Conservation (phyloP, 352 stramenopile genomes). For the Pythium phragmiticola region DNA sequence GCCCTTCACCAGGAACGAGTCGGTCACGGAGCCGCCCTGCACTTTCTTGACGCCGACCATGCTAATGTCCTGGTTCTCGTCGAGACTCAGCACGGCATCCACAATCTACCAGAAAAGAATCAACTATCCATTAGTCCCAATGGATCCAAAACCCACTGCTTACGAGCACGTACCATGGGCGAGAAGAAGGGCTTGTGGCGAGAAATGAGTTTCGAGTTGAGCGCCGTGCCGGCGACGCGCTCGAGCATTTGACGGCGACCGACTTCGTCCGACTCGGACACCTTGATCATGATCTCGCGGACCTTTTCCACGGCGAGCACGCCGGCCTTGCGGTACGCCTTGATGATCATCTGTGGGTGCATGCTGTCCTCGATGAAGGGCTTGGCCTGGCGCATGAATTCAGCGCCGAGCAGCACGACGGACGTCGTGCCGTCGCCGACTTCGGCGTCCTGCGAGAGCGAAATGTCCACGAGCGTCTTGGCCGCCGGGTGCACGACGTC, state of each 20-base stretch:
- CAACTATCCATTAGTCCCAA: neutral
- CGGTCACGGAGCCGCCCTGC: slow-evolving; percentile 95
- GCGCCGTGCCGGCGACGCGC: slow-evolving; percentile 90
- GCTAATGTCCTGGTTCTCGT: slow-evolving; percentile 84
- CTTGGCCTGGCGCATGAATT: slow-evolving; percentile 98
- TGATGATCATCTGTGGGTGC: slow-evolving; percentile 92
- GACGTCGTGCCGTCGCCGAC: slow-evolving; percentile 95
- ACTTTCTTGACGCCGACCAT: slow-evolving; percentile 99
- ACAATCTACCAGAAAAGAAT: slow-evolving; percentile 78
- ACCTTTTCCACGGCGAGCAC: slow-evolving; percentile 86
- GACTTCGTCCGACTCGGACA: slow-evolving; percentile 79
- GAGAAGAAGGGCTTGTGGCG: slow-evolving; percentile 97
- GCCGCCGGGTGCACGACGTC: slow-evolving; percentile 99
- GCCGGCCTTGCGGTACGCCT: slow-evolving; percentile 83
- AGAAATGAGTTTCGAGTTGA: slow-evolving; percentile 99
- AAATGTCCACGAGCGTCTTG: slow-evolving; percentile 99
- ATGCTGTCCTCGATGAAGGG: slow-evolving; percentile 98
- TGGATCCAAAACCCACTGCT: neutral
- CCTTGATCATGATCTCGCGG: slow-evolving; percentile 79
- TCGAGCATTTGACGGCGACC: slow-evolving; percentile 55
- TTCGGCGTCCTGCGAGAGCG: slow-evolving; percentile 89
- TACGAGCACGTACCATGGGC: slow-evolving; percentile 83
- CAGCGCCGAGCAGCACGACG: slow-evolving; percentile 95
- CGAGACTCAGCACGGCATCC: slow-evolving; percentile 92
- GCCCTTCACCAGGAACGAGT: slow-evolving; percentile 97